phyloP scores from a whole-genome alignment of 192 early-diverging fungal species.

The Diversispora epigaea region DNA sequence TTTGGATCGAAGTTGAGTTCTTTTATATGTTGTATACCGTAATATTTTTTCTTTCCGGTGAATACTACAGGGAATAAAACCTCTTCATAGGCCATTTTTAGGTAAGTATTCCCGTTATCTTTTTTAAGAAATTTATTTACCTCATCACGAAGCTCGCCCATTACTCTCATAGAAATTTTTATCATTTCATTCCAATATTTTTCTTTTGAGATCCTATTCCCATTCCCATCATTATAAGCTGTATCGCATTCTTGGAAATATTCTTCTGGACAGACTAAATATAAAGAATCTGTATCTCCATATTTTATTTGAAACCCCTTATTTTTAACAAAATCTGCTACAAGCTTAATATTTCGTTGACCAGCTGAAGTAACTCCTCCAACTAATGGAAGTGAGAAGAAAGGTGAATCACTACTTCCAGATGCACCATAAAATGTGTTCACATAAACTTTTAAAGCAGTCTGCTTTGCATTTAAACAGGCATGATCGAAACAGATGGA shows the following conservation, averaged over 20 bases:
- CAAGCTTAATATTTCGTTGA: conserved; percentile 6
- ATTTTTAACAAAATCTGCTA: background rate
- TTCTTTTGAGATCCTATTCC: background rate
- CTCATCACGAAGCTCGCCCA: background rate
- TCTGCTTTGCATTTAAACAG: conserved; percentile 10
- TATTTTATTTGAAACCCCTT: background rate
- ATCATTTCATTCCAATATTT: conserved; percentile 24
- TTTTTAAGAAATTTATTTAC: background rate
- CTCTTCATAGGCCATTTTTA: conserved; percentile 14
- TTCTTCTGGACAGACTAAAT: background rate
- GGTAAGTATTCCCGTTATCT: background rate
- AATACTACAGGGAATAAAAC: conserved; percentile 13
- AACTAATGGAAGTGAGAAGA: background rate
- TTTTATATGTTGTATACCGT: no score
- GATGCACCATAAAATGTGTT: conserved; percentile 24
- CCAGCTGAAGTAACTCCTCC: conserved; percentile 9
- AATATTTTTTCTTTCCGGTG: no score
- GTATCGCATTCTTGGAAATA: conserved; percentile 4
- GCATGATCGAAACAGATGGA: no score
- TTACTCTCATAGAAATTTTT: conserved; percentile 19
- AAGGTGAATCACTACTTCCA: conserved; percentile 7
- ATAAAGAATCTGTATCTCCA: conserved; percentile 13
- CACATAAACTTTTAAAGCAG: conserved; percentile 6
- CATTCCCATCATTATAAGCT: background rate
- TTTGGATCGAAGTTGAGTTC: no score